These are phyloP conservation scores for Syncephalastrum racemosum DNA, from an alignment of 371 early-diverging fungal genomes.

Conservation along the genomic window DNA sequence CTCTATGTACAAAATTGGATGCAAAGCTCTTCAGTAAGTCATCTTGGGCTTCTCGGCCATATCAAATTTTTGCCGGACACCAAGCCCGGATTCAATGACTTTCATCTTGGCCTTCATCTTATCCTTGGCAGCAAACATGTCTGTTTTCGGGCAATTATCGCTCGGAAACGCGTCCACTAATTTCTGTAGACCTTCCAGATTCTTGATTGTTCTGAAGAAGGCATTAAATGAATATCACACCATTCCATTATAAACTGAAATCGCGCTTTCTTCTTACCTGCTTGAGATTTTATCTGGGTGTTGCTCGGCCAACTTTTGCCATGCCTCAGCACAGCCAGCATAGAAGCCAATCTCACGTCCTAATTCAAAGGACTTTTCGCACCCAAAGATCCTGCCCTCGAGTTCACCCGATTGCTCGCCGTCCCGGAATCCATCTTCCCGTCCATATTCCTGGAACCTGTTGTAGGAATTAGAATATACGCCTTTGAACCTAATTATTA, in stretches of 20 bases:
- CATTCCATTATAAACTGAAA: no score
- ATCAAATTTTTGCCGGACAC: slow-evolving; percentile 45
- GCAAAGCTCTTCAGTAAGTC: slow-evolving; percentile 25
- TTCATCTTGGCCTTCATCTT: slow-evolving; percentile 64
- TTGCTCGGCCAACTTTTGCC: slow-evolving; percentile 44
- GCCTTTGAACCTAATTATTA: background rate
- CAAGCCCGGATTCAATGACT: slow-evolving; percentile 55
- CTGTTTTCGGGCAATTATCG: slow-evolving; percentile 57
- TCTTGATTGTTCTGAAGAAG: slow-evolving; percentile 38
- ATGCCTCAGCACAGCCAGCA: slow-evolving; percentile 64
- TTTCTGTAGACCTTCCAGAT: slow-evolving; percentile 48
- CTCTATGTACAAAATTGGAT: slow-evolving; percentile 1
- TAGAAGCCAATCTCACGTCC: slow-evolving; percentile 76
- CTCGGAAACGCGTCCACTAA: slow-evolving; percentile 54
- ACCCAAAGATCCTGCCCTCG: slow-evolving; percentile 75
- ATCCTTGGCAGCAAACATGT: slow-evolving; percentile 54
- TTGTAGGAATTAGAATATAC: background rate
- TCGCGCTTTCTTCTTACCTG: slow-evolving; percentile 40
- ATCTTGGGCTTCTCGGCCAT: slow-evolving; percentile 28
- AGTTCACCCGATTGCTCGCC: slow-evolving; percentile 61
- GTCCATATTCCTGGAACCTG: slow-evolving; percentile 71
- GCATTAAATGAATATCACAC: background rate
- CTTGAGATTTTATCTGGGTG: slow-evolving; percentile 45
- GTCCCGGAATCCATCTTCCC: slow-evolving; percentile 65
- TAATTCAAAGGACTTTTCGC: slow-evolving; percentile 70